phyloP scores from a whole-genome alignment of 805 yeast genomes.

The Starmerella scarabaei region DNA sequence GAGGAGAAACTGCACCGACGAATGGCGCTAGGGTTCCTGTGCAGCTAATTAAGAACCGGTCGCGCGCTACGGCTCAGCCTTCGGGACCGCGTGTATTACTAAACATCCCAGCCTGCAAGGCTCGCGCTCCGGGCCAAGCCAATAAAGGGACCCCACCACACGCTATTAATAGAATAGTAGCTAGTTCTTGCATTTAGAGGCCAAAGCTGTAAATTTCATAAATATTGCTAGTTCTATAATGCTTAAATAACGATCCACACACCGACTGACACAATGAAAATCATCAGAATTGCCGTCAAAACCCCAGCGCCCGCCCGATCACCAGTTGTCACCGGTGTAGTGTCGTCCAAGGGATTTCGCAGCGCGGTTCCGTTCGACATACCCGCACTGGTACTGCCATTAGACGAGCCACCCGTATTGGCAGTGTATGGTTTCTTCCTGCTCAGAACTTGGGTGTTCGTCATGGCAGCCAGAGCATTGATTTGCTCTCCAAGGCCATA shows the following conservation, averaged over 20 bases:
- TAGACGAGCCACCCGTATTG: conserved; percentile 54
- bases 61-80: too few relatives aligned
- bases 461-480: conserved; percentile 56
- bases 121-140: too few relatives aligned
- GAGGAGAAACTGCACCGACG: too few relatives aligned
- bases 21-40: too few relatives aligned
- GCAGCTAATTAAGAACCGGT: too few relatives aligned
- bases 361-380: conserved; percentile 21
- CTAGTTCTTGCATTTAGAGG: too few relatives aligned
- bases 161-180: too few relatives aligned
- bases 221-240: too few relatives aligned
- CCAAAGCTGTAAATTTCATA: too few relatives aligned
- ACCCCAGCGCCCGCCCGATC: conserved; percentile 88
- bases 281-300: conserved; percentile 61
- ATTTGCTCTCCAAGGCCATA: conserved; percentile 82
- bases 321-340: conserved; percentile 36
- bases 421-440: conserved; percentile 49
- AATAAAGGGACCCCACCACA: too few relatives aligned
- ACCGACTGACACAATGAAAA: conserved; percentile 48
- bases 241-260: conserved; percentile 51
- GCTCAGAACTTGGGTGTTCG: conserved; percentile 31
- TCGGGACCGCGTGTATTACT: too few relatives aligned
- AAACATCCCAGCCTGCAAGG: too few relatives aligned
- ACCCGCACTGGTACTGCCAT: conserved; percentile 61
- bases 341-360: conserved; percentile 18